These are phyloP conservation scores for Gnomoniopsis smithogilvyi DNA, from an alignment of 2,329 filamentous ascomycete genomes.

Conservation along the genomic window DNA sequence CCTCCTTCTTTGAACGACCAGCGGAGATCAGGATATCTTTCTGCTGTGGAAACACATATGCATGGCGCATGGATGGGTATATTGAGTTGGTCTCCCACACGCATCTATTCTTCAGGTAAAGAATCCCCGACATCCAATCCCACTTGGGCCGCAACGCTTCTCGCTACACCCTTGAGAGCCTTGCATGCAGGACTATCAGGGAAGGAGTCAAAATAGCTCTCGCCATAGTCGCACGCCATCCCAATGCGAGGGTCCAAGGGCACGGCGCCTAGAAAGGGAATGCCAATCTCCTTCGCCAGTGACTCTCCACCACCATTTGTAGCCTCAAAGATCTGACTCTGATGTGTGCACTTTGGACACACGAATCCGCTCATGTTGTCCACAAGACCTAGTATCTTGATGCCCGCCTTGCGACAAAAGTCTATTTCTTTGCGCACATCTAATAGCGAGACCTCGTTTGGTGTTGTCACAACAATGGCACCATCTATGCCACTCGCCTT, in stretches of 20 bases:
- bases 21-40: background rate
- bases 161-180: conserved; percentile 79
- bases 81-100: background rate
- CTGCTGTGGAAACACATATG: background rate
- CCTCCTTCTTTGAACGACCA: background rate
- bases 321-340: conserved; percentile 82
- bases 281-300: conserved; percentile 79
- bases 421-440: conserved; percentile 98
- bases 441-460: conserved; percentile 87
- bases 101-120: conserved; percentile 37
- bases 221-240: conserved; percentile 95
- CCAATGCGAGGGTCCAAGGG: conserved; percentile 91
- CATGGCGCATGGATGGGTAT: conserved; percentile 13
- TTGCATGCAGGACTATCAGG: conserved; percentile 87
- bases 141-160: conserved; percentile 63
- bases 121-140: conserved; percentile 58
- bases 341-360: conserved; percentile 83
- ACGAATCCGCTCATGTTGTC: conserved; percentile 99
- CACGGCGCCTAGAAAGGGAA: conserved; percentile 86
- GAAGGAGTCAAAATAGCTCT: conserved; percentile 94
- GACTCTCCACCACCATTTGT: conserved; percentile 83
- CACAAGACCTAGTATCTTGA: conserved; percentile 81
- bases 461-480: conserved; percentile 89
- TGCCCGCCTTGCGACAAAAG: conserved; percentile 93
- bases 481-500: conserved; percentile 91